Evolutionary conservation across 768 basidiomycete genomes (phyloP).

Genomic region (Inosperma sp.): DNA sequence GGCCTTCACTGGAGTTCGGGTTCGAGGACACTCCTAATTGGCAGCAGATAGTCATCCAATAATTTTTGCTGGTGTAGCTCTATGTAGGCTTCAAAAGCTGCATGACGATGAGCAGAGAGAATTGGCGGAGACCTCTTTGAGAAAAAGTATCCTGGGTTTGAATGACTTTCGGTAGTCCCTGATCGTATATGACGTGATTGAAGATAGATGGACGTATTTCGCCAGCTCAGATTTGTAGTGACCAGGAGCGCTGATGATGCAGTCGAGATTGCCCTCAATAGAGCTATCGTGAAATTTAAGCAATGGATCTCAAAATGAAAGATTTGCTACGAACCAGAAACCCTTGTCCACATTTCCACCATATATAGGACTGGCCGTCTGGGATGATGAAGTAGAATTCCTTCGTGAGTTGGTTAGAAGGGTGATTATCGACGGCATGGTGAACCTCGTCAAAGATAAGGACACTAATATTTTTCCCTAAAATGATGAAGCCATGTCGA

Average conservation of each 20-base stretch:
- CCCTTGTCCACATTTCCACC: conserved; percentile 63
- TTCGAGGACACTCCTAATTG: conserved; percentile 52
- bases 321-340: conserved; percentile 56
- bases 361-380: conserved; percentile 78
- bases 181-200: conserved; percentile 57
- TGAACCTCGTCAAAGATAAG: conserved; percentile 80
- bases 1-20: conserved; percentile 52
- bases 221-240: conserved; percentile 52
- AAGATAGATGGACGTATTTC: conserved; percentile 57
- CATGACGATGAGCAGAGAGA: conserved; percentile 64
- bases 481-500: conserved; percentile 59
- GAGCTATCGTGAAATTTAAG: conserved; percentile 40
- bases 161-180: conserved; percentile 61
- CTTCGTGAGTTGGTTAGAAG: conserved; percentile 74
- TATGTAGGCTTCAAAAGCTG: conserved; percentile 66
- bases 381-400: conserved; percentile 63
- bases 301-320: too few relatives aligned
- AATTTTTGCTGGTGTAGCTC: conserved; percentile 53
- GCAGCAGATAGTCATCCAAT: conserved; percentile 67
- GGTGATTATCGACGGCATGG: conserved; percentile 67
- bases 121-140: conserved; percentile 61
- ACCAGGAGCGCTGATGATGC: conserved; percentile 59
- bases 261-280: conserved; percentile 66
- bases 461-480: conserved; percentile 61
- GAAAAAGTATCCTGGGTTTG: conserved; percentile 55